Conservation (phyloP, 2,329 filamentous ascomycete genomes). For the Daldinia sp. region DNA sequence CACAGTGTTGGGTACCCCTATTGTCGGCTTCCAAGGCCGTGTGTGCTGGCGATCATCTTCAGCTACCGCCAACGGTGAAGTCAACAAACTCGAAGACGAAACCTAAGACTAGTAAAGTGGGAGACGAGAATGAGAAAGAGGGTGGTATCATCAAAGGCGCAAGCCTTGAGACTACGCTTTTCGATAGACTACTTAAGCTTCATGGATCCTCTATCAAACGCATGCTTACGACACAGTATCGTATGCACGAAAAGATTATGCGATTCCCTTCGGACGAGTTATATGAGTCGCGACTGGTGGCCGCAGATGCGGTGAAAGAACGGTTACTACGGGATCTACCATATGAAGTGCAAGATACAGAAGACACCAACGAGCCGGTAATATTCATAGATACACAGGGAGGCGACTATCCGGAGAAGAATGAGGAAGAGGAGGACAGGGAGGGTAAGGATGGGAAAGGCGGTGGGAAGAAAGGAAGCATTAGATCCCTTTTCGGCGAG, state of each 20-base stretch:
- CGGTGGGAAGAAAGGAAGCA: constrained; percentile 56
- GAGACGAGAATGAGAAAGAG: constrained; percentile 41
- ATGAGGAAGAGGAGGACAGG: constrained; percentile 78
- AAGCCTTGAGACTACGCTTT: constrained; percentile 87
- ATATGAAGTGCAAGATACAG: constrained; percentile 79
- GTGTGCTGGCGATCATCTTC: constrained; percentile 91
- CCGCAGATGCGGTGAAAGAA: constrained; percentile 78
- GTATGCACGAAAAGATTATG: constrained; percentile 98
- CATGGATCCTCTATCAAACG: constrained; percentile 87
- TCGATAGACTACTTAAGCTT: constrained; percentile 83
- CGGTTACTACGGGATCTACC: constrained; percentile 80
- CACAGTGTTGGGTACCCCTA: constrained; percentile 95
- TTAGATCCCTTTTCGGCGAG: constrained; percentile 62
- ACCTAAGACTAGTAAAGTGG: constrained; percentile 58
- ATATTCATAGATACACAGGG: constrained; percentile 98
- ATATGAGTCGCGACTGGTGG: constrained; percentile 83
- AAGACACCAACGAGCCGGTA: constrained; percentile 87
- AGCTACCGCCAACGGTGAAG: constrained; percentile 94
- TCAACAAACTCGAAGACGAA: constrained; percentile 67
- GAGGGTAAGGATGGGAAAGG: constrained; percentile 75
- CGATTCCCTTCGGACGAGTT: constrained; percentile 88
- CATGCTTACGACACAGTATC: constrained; percentile 97
- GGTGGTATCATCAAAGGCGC: constrained; percentile 56
- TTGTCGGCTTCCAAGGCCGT: constrained; percentile 83
- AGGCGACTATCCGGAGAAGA: constrained; percentile 86